A percentile compares a stretch with the other conserved stretches of the same genome.
phyloP scores from a whole-genome alignment of 2,329 filamentous ascomycete genomes.

The Paecilomyces dactylethromorphus region DNA sequence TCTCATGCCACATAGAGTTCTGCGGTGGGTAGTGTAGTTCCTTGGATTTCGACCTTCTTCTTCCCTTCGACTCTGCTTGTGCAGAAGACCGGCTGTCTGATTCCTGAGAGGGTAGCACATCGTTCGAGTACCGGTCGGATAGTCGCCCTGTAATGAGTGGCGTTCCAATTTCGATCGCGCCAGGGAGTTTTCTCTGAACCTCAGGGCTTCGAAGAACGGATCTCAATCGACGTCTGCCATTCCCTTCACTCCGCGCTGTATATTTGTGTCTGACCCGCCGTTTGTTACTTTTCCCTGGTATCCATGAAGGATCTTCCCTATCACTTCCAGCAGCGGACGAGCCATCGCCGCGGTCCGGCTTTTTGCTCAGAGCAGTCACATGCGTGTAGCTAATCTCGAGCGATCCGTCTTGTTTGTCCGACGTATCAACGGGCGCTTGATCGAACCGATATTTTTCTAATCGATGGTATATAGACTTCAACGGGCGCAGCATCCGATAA shows the following conservation, averaged over 20 bases:
- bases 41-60: conserved; percentile 16
- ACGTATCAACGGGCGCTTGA: conserved; percentile 18
- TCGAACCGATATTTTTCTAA: conserved; percentile 35
- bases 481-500: conserved; percentile 36
- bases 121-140: conserved; percentile 11
- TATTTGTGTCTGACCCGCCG: conserved; percentile 33
- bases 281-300: conserved; percentile 26
- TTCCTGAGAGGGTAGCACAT: conserved; percentile 6
- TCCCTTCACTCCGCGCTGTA: conserved; percentile 22
- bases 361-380: conserved; percentile 3
- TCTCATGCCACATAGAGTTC: conserved; percentile 28
- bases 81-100: conserved; percentile 4
- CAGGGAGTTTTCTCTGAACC: conserved; percentile 26
- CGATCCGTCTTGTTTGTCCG: conserved; percentile 13
- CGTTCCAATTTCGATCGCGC: conserved; percentile 36
- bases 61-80: conserved; percentile 1
- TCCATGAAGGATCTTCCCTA: conserved; percentile 33
- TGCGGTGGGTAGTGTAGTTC: conserved; percentile 20
- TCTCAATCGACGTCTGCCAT: conserved; percentile 18
- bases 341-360: conserved; percentile 5
- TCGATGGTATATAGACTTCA: conserved; percentile 33
- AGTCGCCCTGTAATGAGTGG: conserved; percentile 33
- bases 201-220: conserved; percentile 31
- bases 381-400: conserved; percentile 2
- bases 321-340: conserved; percentile 27